Evolutionary conservation across 257 asterid species (phyloP).

Genomic region (Nicotiana otophora): DNA sequence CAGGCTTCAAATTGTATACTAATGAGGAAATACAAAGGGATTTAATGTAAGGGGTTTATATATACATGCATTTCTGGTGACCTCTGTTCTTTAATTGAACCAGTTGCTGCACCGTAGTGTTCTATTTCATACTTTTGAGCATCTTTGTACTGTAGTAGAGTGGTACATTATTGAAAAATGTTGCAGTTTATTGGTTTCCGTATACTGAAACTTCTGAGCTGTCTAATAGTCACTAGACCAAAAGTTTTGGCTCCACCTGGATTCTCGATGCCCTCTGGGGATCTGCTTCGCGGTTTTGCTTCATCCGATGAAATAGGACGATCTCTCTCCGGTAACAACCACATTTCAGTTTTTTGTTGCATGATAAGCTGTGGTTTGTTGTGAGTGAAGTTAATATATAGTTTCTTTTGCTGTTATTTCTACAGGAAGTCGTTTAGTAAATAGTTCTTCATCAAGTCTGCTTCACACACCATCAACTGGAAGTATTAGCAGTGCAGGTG

Average conservation of each 20-base stretch:
- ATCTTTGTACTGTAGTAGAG: background rate
- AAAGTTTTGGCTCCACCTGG: constrained; percentile 86
- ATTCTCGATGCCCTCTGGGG: constrained; percentile 59
- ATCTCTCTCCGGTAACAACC: constrained; percentile 51
- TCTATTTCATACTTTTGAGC: background rate
- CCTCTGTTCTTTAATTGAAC: background rate
- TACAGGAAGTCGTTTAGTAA: constrained; percentile 4
- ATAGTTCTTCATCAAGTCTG: constrained; percentile 9
- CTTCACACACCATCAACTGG: constrained; percentile 40
- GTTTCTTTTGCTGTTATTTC: background rate
- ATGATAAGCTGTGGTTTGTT: background rate
- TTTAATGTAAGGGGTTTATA: background rate
- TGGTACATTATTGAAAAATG: background rate
- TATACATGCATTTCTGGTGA: background rate
- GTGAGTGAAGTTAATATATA: background rate
- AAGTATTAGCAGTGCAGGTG: constrained; percentile 28
- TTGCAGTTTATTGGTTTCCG: background rate
- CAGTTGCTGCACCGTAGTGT: background rate
- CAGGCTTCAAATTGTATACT: background rate
- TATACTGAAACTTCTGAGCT: constrained; percentile 5
- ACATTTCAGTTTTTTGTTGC: background rate
- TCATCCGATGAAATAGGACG: constrained; percentile 41
- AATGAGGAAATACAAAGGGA: background rate
- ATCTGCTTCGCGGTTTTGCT: constrained; percentile 77
- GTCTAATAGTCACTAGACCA: constrained; percentile 48